Percentiles rank a stretch among this genome's conserved stretches.
Conservation (phyloP, 306 rosid genomes). For the Benincasa hispida region DNA sequence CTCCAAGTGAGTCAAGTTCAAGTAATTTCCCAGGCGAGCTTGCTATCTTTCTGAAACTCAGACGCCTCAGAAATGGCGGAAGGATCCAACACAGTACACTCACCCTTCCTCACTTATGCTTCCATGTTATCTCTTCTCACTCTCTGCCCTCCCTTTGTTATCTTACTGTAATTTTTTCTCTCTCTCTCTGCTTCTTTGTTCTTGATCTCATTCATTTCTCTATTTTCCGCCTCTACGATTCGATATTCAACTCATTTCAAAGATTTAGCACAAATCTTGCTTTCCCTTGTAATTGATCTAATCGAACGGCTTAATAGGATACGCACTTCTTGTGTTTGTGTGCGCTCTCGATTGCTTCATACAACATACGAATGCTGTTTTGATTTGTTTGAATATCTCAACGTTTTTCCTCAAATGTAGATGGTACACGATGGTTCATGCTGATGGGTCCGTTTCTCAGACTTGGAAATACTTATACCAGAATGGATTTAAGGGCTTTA, state of each 20-base stretch:
- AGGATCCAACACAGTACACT: conserved; percentile 53
- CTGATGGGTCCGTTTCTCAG: conserved; percentile 58
- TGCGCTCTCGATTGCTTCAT: background rate
- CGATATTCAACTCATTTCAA: background rate
- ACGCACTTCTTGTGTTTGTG: background rate
- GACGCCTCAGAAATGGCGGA: conserved; percentile 27
- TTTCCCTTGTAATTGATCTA: background rate
- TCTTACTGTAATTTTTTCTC: conserved; percentile 34
- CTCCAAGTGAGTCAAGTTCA: no score
- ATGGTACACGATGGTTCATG: conserved; percentile 88
- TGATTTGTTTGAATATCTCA: background rate
- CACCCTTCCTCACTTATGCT: conserved; percentile 57
- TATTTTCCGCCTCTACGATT: background rate
- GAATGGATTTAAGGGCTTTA: conserved; percentile 33
- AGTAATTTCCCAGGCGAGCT: no score
- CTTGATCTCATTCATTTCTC: background rate
- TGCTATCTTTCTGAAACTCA: background rate
- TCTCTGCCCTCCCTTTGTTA: conserved; percentile 85
- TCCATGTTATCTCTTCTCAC: conserved; percentile 74
- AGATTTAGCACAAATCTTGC: background rate
- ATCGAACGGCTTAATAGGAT: background rate
- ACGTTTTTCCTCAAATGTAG: conserved; percentile 24
- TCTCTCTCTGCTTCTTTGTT: background rate
- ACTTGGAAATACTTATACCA: conserved; percentile 35
- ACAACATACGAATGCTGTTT: background rate